Conservation (phyloP, 2,329 filamentous ascomycete species). For the Diplodia sapinea region DNA sequence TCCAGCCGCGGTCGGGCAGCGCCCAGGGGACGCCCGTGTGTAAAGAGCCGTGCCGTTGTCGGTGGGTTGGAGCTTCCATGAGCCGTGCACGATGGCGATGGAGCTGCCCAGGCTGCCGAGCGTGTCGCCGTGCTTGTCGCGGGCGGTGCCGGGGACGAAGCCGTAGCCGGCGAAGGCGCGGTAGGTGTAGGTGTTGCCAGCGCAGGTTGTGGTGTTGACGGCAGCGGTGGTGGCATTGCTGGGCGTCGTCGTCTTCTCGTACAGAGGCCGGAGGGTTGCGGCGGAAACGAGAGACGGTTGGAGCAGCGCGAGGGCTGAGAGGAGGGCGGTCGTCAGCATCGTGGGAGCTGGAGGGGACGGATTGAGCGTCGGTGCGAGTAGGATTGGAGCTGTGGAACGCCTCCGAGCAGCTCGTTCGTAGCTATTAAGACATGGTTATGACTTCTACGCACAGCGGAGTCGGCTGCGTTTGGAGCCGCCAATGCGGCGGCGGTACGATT, state of each 20-base stretch:
- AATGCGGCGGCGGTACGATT: background rate
- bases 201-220: conserved; percentile 56
- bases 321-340: background rate
- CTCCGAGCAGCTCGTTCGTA: background rate
- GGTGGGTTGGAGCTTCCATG: conserved; percentile 62
- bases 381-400: background rate
- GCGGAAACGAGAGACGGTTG: background rate
- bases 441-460: background rate
- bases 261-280: background rate
- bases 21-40: conserved; percentile 69
- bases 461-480: conserved; percentile 5
- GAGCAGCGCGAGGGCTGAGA: conserved; percentile 4
- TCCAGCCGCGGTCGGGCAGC: conserved; percentile 74
- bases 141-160: conserved; percentile 60
- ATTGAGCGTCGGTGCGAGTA: background rate
- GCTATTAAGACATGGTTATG: background rate
- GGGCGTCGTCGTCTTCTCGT: background rate
- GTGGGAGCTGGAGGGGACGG: too few relatives aligned
- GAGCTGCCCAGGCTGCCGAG: conserved; percentile 70
- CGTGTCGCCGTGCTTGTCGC: conserved; percentile 73
- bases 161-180: conserved; percentile 71
- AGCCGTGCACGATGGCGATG: conserved; percentile 64
- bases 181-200: conserved; percentile 68
- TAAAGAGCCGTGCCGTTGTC: conserved; percentile 52
- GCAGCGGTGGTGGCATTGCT: background rate